Evolutionary conservation across 192 early-diverging fungal genomes (phyloP).

Genomic region (Backusella psychrophila): DNA sequence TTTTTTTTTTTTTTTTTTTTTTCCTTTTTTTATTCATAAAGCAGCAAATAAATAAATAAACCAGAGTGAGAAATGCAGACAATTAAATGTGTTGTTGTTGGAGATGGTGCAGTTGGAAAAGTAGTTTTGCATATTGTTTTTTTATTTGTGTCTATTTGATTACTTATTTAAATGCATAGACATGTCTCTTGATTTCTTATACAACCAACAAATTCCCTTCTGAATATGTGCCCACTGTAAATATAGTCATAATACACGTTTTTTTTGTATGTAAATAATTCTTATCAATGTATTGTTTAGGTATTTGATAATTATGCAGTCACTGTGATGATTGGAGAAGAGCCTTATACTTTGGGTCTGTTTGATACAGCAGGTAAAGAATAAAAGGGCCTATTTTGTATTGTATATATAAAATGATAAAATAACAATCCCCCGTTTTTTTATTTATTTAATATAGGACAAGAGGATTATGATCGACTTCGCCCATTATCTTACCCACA

Average conservation of each 20-base stretch:
- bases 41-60: background rate
- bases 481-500: slow-evolving; percentile 92
- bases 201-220: slow-evolving; percentile 95
- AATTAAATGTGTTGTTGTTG: slow-evolving; percentile 78
- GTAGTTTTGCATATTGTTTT: slow-evolving; percentile 30
- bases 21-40: background rate
- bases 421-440: background rate
- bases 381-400: background rate
- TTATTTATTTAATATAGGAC: slow-evolving; percentile 45
- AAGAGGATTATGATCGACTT: slow-evolving; percentile 94
- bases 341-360: slow-evolving; percentile 91
- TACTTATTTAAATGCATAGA: slow-evolving; percentile 44
- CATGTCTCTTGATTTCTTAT: slow-evolving; percentile 92
- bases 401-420: background rate
- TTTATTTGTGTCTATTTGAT: background rate
- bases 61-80: slow-evolving; percentile 50
- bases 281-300: slow-evolving; percentile 24
- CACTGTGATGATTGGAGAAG: slow-evolving; percentile 95
- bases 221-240: slow-evolving; percentile 93
- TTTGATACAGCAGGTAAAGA: slow-evolving; percentile 81
- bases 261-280: background rate
- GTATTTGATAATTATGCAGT: slow-evolving; percentile 98
- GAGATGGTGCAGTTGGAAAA: slow-evolving; percentile 75
- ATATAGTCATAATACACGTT: slow-evolving; percentile 13
- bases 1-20: background rate